Evolutionary conservation across 768 basidiomycete genomes (phyloP).

Genomic region (Pulveroboletus sp.): DNA sequence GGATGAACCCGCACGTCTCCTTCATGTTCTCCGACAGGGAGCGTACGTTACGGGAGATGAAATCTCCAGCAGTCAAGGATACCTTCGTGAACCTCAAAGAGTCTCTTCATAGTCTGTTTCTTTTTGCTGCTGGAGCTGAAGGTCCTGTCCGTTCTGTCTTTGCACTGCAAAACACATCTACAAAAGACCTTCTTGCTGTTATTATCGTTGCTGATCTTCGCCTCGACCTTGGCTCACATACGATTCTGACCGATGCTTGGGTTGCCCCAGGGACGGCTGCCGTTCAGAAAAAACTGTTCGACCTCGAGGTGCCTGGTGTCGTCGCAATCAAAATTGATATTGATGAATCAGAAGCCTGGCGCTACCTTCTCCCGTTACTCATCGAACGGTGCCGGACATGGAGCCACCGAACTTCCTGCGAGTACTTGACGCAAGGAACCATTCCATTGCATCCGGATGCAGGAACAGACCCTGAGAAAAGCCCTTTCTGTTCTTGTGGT

Average conservation of each 20-base stretch:
- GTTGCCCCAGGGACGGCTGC: conserved; percentile 36
- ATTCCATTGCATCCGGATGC: conserved; percentile 38
- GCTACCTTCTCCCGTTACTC: conserved; percentile 46
- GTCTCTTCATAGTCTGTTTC: conserved; percentile 29
- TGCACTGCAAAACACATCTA: conserved; percentile 14
- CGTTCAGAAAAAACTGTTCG: conserved; percentile 1
- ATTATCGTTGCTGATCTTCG: conserved; percentile 47
- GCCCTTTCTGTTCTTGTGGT: conserved; percentile 55
- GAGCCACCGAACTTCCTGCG: conserved; percentile 46
- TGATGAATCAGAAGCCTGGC: conserved; percentile 41
- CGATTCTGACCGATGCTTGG: conserved; percentile 50
- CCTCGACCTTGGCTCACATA: conserved; percentile 47
- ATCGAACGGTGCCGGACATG: conserved; percentile 55
- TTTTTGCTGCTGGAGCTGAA: conserved; percentile 23
- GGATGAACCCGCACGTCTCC: conserved; percentile 33
- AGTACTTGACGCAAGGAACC: conserved; percentile 35
- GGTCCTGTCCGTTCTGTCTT: conserved; percentile 18
- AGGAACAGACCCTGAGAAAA: conserved; percentile 31
- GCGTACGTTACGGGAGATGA: conserved; percentile 5
- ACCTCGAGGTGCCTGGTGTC: conserved; percentile 11
- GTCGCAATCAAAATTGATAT: conserved; percentile 13
- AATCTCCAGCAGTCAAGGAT: conserved; percentile 8
- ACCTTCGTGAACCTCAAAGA: conserved; percentile 33
- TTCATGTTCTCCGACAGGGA: conserved; percentile 35
- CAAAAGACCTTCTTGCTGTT: conserved; percentile 32